Percentiles rank a stretch among this genome's conserved stretches.
Evolutionary conservation across 257 asterid genomes (phyloP).

Genomic region (Solanum chilense): DNA sequence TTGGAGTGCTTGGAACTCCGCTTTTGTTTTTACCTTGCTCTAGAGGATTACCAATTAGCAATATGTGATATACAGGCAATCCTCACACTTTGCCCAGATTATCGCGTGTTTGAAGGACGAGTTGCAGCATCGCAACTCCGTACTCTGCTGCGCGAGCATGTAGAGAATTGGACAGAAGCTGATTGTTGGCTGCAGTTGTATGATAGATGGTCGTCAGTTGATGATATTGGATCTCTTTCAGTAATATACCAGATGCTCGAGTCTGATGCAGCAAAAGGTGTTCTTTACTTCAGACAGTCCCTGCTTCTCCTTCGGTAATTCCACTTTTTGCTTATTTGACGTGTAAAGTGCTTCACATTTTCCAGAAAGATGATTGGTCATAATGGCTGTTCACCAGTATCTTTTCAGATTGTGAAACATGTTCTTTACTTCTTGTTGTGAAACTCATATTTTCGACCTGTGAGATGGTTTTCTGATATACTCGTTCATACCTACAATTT

Average conservation of each 20-base stretch:
- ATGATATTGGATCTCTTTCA: conserved; percentile 93
- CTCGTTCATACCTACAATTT: not conserved
- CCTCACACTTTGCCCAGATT: conserved; percentile 74
- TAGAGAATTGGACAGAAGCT: conserved; percentile 91
- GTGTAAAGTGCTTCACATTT: not conserved
- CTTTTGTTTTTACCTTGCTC: conserved; percentile 72
- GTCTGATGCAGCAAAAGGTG: conserved; percentile 88
- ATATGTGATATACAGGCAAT: conserved; percentile 85
- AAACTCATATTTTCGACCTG: not conserved
- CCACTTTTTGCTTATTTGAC: not conserved
- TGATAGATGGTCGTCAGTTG: conserved; percentile 93
- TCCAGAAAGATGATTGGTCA: not conserved
- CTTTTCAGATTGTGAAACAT: not conserved
- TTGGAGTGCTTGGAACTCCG: conserved; percentile 95
- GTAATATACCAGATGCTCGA: conserved; percentile 98
- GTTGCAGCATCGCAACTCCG: conserved; percentile 83
- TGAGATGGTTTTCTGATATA: not conserved
- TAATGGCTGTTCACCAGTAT: not conserved
- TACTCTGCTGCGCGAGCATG: conserved; percentile 80
- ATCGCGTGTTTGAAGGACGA: conserved; percentile 83
- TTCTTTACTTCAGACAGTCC: conserved; percentile 87
- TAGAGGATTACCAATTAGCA: conserved; percentile 87
- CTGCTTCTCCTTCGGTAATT: conserved; percentile 83
- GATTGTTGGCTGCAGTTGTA: conserved; percentile 97
- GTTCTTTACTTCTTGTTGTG: not conserved